Base-by-base conservation (phyloP, 140 eudicot genomes). In the Ambrosia hybrid region DNA sequence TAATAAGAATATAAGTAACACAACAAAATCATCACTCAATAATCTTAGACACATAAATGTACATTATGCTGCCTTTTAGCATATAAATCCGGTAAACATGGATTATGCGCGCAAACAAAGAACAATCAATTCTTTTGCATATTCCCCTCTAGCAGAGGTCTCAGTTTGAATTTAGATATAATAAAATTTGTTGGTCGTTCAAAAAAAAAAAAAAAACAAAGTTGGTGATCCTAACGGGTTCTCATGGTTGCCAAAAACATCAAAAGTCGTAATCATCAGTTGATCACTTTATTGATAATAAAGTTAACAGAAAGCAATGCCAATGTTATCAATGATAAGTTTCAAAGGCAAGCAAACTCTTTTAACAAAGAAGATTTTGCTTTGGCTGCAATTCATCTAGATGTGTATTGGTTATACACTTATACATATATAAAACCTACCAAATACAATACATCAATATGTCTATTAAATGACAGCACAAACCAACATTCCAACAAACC, bases 401-500 rank as follows among this genome's bases (percentile, higher is more conserved):
- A 3, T 16, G 10, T 56, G 12, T 56, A 16, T 56, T 15, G 33
- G 60, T 55, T 55, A 2, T 15, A 15, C 9, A 14, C 4, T 15
- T 5, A 21, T 21, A 21, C 26, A 15, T 6, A 15, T 37, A 37
- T 41, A 4, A 41, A 4, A 41, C 46, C 33, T 55, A 55, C 59
- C 26, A 55, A 14, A 55, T 52, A 52, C 58, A 41, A 41, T 17
- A 14, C 1, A 4, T 3, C 1, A 52, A 1, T 52, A 13, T 5
- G 59, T 53, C 59, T 48, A 78, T 51, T 38, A 14, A 30, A 7
- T 65, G 68, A 63, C 77, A 65, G 5, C 73, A 45, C 64, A 68
- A 41, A 36, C 70, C 55, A 68, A 46, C 70, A 6, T 9, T 16
- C 57, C 43, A 65, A 10, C 77, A 53, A 12, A 5, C 60, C 56